These are phyloP conservation scores for Dinochytrium kinnereticum DNA, from an alignment of 371 early-diverging fungal genomes.

Conservation along the genomic window DNA sequence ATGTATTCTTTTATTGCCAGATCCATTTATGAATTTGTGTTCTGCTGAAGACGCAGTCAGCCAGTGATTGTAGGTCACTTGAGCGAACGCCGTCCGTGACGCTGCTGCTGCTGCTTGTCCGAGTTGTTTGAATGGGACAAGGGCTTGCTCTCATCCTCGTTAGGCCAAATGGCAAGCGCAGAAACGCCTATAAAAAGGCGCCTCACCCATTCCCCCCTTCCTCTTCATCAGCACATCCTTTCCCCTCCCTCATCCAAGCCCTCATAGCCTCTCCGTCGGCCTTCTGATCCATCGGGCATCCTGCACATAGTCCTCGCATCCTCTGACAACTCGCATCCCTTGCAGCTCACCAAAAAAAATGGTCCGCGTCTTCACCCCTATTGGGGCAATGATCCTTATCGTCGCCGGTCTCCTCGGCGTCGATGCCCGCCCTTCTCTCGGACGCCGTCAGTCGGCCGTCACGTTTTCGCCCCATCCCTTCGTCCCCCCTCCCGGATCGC, in stretches of 20 bases:
- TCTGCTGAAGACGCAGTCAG: too few relatives aligned
- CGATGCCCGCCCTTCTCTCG: too few relatives aligned
- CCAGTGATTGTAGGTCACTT: too few relatives aligned
- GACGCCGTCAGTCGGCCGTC: neutral
- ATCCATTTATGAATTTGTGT: too few relatives aligned
- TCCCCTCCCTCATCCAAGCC: neutral
- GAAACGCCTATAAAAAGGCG: neutral
- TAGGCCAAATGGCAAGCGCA: too few relatives aligned
- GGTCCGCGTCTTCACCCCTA: neutral
- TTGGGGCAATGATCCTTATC: neutral
- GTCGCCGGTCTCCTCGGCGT: neutral
- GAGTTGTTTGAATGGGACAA: too few relatives aligned
- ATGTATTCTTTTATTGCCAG: too few relatives aligned
- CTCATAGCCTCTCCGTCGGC: neutral
- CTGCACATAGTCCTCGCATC: neutral
- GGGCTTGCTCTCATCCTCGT: too few relatives aligned
- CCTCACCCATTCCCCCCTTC: neutral
- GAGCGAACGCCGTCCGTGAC: too few relatives aligned
- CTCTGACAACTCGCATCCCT: neutral
- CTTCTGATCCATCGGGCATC: neutral
- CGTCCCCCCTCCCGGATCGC: slow-evolving; percentile 2
- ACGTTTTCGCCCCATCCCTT: neutral
- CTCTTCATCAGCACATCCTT: neutral
- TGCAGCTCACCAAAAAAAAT: neutral
- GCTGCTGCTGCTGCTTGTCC: too few relatives aligned